phyloP scores from a whole-genome alignment of 768 basidiomycete genomes.

The Macrocybe gigantea region DNA sequence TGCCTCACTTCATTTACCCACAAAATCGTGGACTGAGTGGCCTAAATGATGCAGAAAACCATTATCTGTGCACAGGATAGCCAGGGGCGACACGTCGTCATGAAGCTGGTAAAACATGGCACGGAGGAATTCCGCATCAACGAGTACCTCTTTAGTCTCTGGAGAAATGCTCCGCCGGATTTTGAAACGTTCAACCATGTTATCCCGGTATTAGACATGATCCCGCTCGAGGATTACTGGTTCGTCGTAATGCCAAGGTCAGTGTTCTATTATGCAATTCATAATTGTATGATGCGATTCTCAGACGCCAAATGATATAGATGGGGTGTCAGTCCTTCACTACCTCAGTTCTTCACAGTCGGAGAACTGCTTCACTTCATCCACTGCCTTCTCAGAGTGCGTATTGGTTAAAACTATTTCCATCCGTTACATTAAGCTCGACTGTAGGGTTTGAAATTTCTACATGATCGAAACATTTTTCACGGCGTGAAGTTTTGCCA shows the following conservation, averaged over 20 bases:
- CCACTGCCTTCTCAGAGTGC: conserved; percentile 13
- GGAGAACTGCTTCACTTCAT: conserved; percentile 11
- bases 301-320: conserved; percentile 3
- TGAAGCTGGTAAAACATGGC: no score
- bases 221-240: conserved; percentile 14
- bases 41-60: no score
- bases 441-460: neutral
- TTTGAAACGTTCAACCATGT: conserved; percentile 1
- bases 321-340: conserved; percentile 6
- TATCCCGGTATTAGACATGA: conserved; percentile 18
- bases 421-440: no score
- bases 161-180: no score
- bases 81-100: no score
- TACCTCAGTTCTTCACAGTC: neutral
- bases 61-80: no score
- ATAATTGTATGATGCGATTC: neutral
- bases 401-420: neutral
- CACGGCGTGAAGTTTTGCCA: neutral
- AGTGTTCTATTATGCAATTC: neutral
- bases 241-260: conserved; percentile 25
- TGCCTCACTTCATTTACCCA: no score
- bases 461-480: neutral
- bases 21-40: no score
- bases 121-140: no score
- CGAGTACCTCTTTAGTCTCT: no score